Evolutionary conservation across 306 rosid species (phyloP).

Genomic region (Prunus armeniaca): DNA sequence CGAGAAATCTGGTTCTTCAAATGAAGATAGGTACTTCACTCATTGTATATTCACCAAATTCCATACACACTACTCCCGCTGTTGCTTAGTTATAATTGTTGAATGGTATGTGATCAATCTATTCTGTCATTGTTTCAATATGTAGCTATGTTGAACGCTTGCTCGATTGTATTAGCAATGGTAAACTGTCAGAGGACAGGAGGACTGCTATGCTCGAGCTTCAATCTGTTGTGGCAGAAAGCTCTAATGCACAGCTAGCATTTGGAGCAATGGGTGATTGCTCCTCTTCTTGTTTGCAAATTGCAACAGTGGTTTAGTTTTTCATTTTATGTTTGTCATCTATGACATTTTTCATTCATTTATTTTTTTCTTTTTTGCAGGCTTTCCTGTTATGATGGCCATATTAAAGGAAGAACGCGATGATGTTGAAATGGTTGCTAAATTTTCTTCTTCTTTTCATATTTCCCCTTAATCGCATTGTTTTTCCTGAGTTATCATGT

Average conservation of each 20-base stretch:
- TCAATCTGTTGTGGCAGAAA: slow-evolving; percentile 85
- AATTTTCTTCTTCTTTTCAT: background rate
- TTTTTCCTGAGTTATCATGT: background rate
- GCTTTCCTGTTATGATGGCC: slow-evolving; percentile 74
- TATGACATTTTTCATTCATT: slow-evolving; percentile 9
- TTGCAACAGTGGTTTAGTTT: background rate
- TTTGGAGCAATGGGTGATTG: slow-evolving; percentile 92
- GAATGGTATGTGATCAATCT: background rate
- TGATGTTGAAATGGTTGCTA: slow-evolving; percentile 85
- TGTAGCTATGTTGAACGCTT: slow-evolving; percentile 80
- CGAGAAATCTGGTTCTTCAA: slow-evolving; percentile 67
- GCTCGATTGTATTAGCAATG: slow-evolving; percentile 90
- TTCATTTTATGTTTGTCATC: background rate
- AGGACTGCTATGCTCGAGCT: slow-evolving; percentile 86
- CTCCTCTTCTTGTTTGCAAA: slow-evolving; percentile 1
- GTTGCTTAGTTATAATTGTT: background rate
- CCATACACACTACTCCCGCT: background rate
- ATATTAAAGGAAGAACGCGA: slow-evolving; percentile 87
- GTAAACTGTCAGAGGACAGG: slow-evolving; percentile 81
- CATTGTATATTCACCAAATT: background rate
- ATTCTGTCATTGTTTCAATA: slow-evolving; percentile 1
- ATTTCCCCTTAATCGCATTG: background rate
- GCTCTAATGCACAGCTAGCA: slow-evolving; percentile 69
- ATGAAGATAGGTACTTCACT: slow-evolving; percentile 65
- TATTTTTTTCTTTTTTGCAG: slow-evolving; percentile 36